Base-by-base conservation (phyloP, 1,139 yeast species). In the Pichia sp. region DNA sequence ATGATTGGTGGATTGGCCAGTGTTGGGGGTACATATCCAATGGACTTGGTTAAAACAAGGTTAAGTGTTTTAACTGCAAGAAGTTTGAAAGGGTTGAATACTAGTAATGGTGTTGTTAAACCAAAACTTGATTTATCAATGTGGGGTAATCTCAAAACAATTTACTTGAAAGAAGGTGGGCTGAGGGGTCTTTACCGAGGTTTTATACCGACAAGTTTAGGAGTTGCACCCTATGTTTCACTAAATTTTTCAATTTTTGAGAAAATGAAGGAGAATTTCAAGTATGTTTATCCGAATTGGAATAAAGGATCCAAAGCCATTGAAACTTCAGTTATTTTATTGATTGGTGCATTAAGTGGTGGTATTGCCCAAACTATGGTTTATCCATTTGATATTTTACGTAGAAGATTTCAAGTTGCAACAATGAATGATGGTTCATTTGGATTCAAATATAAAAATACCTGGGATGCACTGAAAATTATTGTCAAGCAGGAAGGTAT, bases 201-300 rank as follows among this genome's bases (percentile, higher is more conserved):
- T 4, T 71, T 90, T 11, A 71, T 83, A 52, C 97, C 97, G 7
- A 90, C 98, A 0, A 79, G 90, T 3, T 67, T 87, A 55, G 97
- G 97, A 1, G 97, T 92, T 15, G 97, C 96, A 1, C 97, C 98
- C 1, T 92, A 90, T 60, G 97, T 88, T 40, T 96, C 96, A 4
- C 75, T 92, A 48, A 92, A 90, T 66, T 92, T 92, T 65, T 85
- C 96, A 7, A 79, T 88, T 41, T 92, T 90, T 68, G 97, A 92
- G 60, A 79, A 77, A 51, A 63, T 89, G 57, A 79, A 92, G 53
- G 94, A 85, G 55, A 61, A 62, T 49, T 42, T 59, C 8, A 57
- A 58, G 2, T 5, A n/a, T 9, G 3, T 26, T 4, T 36, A n/a
- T 12, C 43, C 66, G 43, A 51, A 54, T 11, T 64, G 73, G 60